Base-by-base conservation (phyloP, 2,329 filamentous ascomycete genomes). In the Akanthomyces dipterigenus region DNA sequence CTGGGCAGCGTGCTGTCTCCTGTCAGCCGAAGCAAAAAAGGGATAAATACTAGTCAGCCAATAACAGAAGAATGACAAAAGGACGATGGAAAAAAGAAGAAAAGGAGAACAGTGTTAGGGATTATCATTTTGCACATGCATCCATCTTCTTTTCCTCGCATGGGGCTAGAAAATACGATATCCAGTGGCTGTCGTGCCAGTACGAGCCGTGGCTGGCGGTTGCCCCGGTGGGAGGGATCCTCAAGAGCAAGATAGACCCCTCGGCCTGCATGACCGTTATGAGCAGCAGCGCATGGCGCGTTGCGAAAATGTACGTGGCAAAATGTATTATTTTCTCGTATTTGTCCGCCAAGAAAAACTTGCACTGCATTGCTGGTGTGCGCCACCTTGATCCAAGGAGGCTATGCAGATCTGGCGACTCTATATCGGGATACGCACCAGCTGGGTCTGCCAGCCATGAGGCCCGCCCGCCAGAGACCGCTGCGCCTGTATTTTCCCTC, bases 361-460 rank as follows among this genome's bases (percentile, higher is more conserved):
- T 43, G 48, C 42, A 45, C 43, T 48, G 42, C 55, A 38, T 48
- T 48, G 28, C 31, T 28, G 31, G 8, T 34, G 31, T 8, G 31
- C 31, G 43, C 55, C 42, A 26, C 43, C 18, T 20, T 9, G 28
- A 16, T 42, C 22, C 51, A 55, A 38, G 11, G 43, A 46, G 58
- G 58, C 50, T 48, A 40, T 55, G 58, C 31, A 61, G 50, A 61
- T 61, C 58, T 61, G 28, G 20, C 22, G 31, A 61, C 40, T 60
- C 58, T 61, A 61, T 55, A 61, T 61, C 58, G 58, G 50, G 58
- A 61, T 61, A 61, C 58, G 50, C 20, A 55, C 16, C 40, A 18
- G 20, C 28, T 56, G 38, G 24, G 24, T 46, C 42, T 46, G 5
- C 51, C 38, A 7, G 50, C 20, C 38, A 20, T n/a, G 7, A 31